Percentiles rank a stretch among this genome's conserved stretches.
phyloP scores from a whole-genome alignment of 805 yeast species.

The Candida yuanshanica region DNA sequence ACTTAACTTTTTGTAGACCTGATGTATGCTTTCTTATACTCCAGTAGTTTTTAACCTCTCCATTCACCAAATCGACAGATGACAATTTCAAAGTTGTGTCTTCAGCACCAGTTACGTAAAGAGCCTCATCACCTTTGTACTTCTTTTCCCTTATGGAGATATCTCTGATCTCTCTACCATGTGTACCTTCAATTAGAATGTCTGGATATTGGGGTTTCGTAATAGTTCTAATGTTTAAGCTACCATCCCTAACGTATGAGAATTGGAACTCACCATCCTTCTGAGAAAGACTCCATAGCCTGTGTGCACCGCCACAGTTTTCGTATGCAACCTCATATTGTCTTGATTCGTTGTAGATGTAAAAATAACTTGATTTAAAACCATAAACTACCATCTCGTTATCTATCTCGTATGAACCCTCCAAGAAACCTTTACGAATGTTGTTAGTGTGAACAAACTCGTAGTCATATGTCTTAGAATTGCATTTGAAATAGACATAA shows the following conservation, averaged over 20 bases:
- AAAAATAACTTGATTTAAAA: slow-evolving; percentile 73
- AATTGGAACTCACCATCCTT: slow-evolving; percentile 35
- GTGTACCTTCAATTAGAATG: slow-evolving; percentile 57
- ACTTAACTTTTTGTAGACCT: slow-evolving; percentile 73
- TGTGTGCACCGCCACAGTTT: slow-evolving; percentile 87
- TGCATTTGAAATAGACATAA: slow-evolving; percentile 38
- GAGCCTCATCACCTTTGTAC: slow-evolving; percentile 21
- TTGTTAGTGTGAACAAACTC: slow-evolving; percentile 50
- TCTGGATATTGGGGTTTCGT: slow-evolving; percentile 23
- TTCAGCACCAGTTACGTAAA: slow-evolving; percentile 79
- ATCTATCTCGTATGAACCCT: slow-evolving; percentile 50
- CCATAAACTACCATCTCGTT: slow-evolving; percentile 65
- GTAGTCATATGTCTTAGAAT: slow-evolving; percentile 18
- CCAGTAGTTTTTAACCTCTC: slow-evolving; percentile 45
- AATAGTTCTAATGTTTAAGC: slow-evolving; percentile 35
- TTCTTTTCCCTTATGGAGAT: slow-evolving; percentile 44
- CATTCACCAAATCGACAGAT: slow-evolving; percentile 27
- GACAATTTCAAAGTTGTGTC: slow-evolving; percentile 76
- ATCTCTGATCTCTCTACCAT: slow-evolving; percentile 88
- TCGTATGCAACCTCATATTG: slow-evolving; percentile 66
- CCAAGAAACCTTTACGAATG: slow-evolving; percentile 71
- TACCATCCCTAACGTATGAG: slow-evolving; percentile 53
- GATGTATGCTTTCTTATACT: slow-evolving; percentile 78
- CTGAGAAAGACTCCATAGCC: slow-evolving; percentile 62
- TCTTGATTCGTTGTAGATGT: slow-evolving; percentile 74